phyloP scores from a whole-genome alignment of 805 yeast species.

The Candida odintsovae region DNA sequence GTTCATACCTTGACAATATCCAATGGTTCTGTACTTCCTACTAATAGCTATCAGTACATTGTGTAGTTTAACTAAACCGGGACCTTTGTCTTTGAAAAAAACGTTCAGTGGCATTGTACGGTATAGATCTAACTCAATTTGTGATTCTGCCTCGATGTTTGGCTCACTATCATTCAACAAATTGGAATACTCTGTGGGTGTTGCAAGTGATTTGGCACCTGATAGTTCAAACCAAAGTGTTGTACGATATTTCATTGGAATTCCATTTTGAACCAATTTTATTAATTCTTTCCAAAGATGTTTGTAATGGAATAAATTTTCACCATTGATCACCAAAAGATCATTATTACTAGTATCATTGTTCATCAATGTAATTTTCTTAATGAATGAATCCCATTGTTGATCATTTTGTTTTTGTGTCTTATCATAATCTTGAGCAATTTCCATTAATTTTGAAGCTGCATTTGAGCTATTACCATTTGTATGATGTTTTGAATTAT shows the following conservation, averaged over 20 bases:
- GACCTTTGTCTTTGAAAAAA: constrained; percentile 48
- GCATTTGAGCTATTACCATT: constrained; percentile 2
- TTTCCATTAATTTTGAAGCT: constrained; percentile 17
- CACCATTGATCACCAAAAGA: constrained; percentile 36
- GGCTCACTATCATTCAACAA: constrained; percentile 20
- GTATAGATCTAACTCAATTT: constrained; percentile 47
- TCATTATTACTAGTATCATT: constrained; percentile 24
- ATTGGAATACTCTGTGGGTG: constrained; percentile 42
- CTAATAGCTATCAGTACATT: constrained; percentile 45
- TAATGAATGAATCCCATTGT: constrained; percentile 42
- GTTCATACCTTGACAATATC: constrained; percentile 60
- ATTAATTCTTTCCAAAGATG: constrained; percentile 26
- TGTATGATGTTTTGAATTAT: background rate
- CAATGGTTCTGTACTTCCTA: constrained; percentile 40
- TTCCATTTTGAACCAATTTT: constrained; percentile 37
- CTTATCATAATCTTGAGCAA: constrained; percentile 39
- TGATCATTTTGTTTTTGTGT: constrained; percentile 31
- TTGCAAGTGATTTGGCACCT: constrained; percentile 38
- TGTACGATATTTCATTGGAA: constrained; percentile 43
- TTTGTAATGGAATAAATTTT: constrained; percentile 24
- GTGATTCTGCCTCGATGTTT: constrained; percentile 34
- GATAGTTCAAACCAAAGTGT: constrained; percentile 49
- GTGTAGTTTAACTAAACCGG: constrained; percentile 42
- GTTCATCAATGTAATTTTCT: constrained; percentile 24
- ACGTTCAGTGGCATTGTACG: constrained; percentile 51